Base-by-base conservation (phyloP, 106 monocot genomes). In the Apostasia ramifera region DNA sequence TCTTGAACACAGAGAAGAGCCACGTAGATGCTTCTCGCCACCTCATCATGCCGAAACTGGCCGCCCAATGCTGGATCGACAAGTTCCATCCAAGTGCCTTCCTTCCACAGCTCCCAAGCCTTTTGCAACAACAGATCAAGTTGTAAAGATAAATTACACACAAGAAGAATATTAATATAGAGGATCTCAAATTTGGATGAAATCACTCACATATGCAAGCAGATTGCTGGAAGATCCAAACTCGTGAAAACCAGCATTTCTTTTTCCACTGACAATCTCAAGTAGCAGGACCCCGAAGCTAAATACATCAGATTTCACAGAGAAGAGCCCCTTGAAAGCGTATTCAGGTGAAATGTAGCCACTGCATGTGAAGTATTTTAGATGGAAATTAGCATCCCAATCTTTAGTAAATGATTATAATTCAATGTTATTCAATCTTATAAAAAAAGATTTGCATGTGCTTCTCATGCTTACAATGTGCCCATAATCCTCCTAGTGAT, bases 1-100 rank as follows among this genome's bases (percentile, higher is more conserved):
- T 81, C 81, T 67, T 84, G 84, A 0, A 84, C 77, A 5, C 81
- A 84, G 11, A 81, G 6, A 6, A 84, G 67, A 4, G 74, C 80
- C 5, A 74, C 66, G 13, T 81, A 70, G 26, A 84, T 77, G 73
- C 81, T 81, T 53, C 67, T 80, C 12, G 47, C 38, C 1, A 61
- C 15, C 48, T 81, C 77, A 8, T 6, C 2, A 5, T 8, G 1
- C 40, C 26, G 50, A 42, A 13, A 66, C 8, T 13, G 10, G 2
- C 66, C 8, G 7, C 44, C 54, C 45, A 84, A 10, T 13, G 63
- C 49, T 47, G 72, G 13, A 69, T 72, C 74, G 6, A 80, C 13
- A 2, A 80, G 26, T 2, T 84, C 73, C 73, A 45, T 15, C 10
- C 37, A 41, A 44, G 12, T 77, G 0, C 68, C 73, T 47, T 67